Conservation (phyloP, 78 protist species). For the slime mould (Dictyostelium discoideum) region DNA sequence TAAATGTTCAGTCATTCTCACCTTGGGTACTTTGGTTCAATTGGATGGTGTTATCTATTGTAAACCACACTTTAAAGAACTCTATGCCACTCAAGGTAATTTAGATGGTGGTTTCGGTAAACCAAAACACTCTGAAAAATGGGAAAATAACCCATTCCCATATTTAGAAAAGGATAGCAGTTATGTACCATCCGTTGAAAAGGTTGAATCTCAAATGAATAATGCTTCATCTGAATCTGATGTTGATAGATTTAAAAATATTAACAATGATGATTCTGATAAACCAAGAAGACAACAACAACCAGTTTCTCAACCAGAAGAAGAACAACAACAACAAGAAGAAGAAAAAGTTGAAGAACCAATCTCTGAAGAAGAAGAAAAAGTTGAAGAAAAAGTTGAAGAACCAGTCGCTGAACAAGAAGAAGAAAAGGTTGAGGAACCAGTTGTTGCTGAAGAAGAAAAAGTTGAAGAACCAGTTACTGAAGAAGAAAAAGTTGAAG, state of each 20-base stretch:
- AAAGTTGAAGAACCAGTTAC: slow-evolving; percentile 10
- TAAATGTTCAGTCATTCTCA: slow-evolving; percentile 41
- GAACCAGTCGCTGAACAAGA: background rate
- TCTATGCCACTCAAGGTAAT: slow-evolving; percentile 69
- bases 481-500: slow-evolving; percentile 29
- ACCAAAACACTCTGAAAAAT: slow-evolving; percentile 45
- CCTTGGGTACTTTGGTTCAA: slow-evolving; percentile 38
- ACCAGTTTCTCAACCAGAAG: background rate
- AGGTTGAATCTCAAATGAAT: slow-evolving; percentile 24
- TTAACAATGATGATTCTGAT: background rate
- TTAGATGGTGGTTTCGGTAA: slow-evolving; percentile 72
- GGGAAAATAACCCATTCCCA: slow-evolving; percentile 79
- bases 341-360: slow-evolving; percentile 2
- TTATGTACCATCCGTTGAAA: slow-evolving; percentile 64
- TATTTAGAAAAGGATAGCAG: slow-evolving; percentile 50
- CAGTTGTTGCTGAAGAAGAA: background rate
- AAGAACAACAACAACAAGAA: slow-evolving; percentile 13
- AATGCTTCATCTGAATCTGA: background rate
- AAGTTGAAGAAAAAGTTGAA: background rate
- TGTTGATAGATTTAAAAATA: slow-evolving; percentile 25
- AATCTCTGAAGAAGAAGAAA: background rate
- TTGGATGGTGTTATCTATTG: slow-evolving; percentile 74
- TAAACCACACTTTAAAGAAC: slow-evolving; percentile 79
- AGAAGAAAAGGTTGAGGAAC: background rate
- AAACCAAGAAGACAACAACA: background rate